Evolutionary conservation across 2,329 filamentous ascomycete genomes (phyloP), one percentile per base, ranked within the genome.

Genomic region (Amesomyces nigricolor): DNA sequence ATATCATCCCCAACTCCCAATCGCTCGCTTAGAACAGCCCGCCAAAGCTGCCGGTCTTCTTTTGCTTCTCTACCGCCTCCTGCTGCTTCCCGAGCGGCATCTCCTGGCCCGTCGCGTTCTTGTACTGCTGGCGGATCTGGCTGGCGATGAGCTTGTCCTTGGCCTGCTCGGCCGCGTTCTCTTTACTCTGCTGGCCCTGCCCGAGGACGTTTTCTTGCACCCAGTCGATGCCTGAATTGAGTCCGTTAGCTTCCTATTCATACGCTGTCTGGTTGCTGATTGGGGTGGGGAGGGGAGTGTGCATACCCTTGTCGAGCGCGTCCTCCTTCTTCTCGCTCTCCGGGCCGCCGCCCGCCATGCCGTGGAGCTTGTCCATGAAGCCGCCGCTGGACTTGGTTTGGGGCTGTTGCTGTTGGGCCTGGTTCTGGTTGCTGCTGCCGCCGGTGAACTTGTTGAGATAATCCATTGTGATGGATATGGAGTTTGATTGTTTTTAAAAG

Each of bases 281-380:
- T 26, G 22, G 22, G 6, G 6, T 26, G 6, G 6, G 22, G 4
- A 26, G 22, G 22, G 22, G 22, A 5, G 22, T 30, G 4, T 7
- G 10, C 58, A 22, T 59, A 89, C 88, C 85, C 75, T 94, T 94
- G 74, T 94, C 89, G 51, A 94, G 80, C n/a, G 70, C 73, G 66
- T 92, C 88, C 71, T 94, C 88, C 64, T 91, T 87, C 80, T 89
- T 85, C 79, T 92, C 89, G 67, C 85, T 83, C 71, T 88, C 75
- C 35, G 72, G 72, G 38, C 89, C 89, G 51, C 89, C 89, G 37
- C 89, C 89, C 17, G 86, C 86, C 62, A 84, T 77, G 56, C 72
- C 68, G 75, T 92, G 89, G 57, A 91, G 51, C 75, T 88, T 89
- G 73, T 86, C 79, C 68, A 82, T 78, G 61, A 91, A 69, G 58